These are phyloP conservation scores for Polygonum maritimum DNA, from an alignment of 148 eudicot species.

Conservation along the genomic window DNA sequence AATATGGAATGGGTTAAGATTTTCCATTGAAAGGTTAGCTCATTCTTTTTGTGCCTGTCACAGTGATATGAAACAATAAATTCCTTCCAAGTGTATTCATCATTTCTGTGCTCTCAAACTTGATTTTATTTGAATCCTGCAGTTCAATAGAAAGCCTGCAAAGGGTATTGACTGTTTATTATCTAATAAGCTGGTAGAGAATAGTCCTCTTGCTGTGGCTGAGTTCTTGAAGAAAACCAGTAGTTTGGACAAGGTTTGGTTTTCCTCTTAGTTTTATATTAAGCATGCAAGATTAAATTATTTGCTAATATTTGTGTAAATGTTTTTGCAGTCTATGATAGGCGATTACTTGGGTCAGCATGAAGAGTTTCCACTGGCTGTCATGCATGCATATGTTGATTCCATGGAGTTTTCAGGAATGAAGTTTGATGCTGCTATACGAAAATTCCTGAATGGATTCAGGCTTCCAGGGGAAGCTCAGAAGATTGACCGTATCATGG, in stretches of 20 bases:
- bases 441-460: conserved; percentile 85
- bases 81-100: background rate
- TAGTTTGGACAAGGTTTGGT: conserved; percentile 65
- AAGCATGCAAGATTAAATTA: background rate
- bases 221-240: conserved; percentile 77
- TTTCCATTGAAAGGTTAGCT: conserved; percentile 1
- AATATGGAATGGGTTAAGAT: background rate
- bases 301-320: background rate
- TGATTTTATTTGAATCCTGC: conserved; percentile 13
- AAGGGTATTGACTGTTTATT: conserved; percentile 79
- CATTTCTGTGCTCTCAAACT: background rate
- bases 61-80: background rate
- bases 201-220: conserved; percentile 78
- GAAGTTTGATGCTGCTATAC: conserved; percentile 85
- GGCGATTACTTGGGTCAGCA: conserved; percentile 98
- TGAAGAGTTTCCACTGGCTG: conserved; percentile 90
- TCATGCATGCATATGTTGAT: conserved; percentile 97
- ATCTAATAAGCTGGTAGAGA: conserved; percentile 78
- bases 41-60: background rate
- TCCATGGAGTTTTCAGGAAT: conserved; percentile 82
- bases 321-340: conserved; percentile 71
- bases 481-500: conserved; percentile 99
- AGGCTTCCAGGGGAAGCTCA: conserved; percentile 99
- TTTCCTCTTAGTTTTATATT: background rate
- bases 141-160: conserved; percentile 77